Evolutionary conservation across 768 basidiomycete genomes (phyloP).

Genomic region (Auricularia auricula-judae): DNA sequence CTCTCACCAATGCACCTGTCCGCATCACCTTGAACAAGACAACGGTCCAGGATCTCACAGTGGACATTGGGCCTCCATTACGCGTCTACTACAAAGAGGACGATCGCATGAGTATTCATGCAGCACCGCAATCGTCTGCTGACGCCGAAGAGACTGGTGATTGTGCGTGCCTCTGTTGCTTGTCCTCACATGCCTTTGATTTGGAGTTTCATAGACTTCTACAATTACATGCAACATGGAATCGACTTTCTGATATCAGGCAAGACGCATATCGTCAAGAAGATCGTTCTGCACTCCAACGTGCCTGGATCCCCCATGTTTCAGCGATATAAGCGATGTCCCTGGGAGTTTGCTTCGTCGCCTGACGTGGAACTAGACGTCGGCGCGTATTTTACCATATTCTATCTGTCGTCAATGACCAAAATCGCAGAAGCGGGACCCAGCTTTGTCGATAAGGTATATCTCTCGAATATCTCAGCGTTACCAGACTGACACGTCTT

Average conservation of each 20-base stretch:
- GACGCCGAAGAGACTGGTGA: constrained; percentile 33
- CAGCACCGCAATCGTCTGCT: constrained; percentile 22
- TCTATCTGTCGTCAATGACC: not conserved
- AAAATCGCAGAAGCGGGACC: not conserved
- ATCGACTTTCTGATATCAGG: constrained; percentile 77
- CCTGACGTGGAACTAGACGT: too few relatives aligned
- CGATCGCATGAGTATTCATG: constrained; percentile 76
- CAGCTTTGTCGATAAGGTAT: not conserved
- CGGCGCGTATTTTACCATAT: too few relatives aligned
- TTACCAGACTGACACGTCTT: not conserved
- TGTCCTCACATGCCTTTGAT: not conserved
- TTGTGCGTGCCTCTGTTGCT: constrained; percentile 12
- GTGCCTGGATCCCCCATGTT: constrained; percentile 82
- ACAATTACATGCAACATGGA: constrained; percentile 89
- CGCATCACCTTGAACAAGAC: constrained; percentile 61
- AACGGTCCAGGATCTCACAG: constrained; percentile 68
- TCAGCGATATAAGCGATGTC: constrained; percentile 84
- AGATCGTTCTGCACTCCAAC: constrained; percentile 83
- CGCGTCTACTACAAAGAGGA: constrained; percentile 82
- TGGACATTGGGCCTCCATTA: constrained; percentile 71
- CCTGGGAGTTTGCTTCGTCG: constrained; percentile 53
- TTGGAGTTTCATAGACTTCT: constrained; percentile 42
- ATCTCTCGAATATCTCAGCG: constrained; percentile 4
- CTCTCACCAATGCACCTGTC: constrained; percentile 37
- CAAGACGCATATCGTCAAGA: constrained; percentile 59